Evolutionary conservation across 768 basidiomycete species (phyloP).

Genomic region (Lepiota venenata): DNA sequence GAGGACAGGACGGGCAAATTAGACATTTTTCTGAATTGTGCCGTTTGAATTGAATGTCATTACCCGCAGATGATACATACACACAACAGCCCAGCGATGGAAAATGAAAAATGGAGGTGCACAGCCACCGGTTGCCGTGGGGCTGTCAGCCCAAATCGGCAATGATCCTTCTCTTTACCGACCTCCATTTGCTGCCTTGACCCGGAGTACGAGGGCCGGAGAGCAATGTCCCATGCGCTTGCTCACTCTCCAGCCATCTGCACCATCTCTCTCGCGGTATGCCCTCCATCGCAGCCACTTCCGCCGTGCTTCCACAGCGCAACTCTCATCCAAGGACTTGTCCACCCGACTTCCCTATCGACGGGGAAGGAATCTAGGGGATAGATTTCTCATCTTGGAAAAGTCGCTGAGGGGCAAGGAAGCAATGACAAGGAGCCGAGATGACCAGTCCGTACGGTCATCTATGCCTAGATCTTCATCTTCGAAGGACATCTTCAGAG

Average conservation of each 20-base stretch:
- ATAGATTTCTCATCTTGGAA: constrained; percentile 4
- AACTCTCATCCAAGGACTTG: neutral
- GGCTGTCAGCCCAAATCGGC: neutral
- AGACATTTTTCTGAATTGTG: no score
- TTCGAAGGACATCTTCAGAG: constrained; percentile 35
- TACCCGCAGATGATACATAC: no score
- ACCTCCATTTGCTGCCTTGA: no score
- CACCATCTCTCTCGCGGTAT: neutral
- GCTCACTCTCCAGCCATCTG: neutral
- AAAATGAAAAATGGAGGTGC: neutral
- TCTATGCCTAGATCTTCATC: neutral
- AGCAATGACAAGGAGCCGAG: constrained; percentile 1
- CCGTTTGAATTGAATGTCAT: no score
- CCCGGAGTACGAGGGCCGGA: neutral
- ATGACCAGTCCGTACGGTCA: neutral
- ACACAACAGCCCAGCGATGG: no score
- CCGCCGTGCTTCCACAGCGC: no score
- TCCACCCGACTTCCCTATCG: neutral
- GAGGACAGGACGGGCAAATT: no score
- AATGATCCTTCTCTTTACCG: neutral
- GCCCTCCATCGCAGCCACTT: neutral
- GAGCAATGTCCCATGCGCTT: neutral
- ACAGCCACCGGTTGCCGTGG: constrained; percentile 1
- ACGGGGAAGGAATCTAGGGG: constrained; percentile 7
- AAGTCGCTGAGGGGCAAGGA: constrained; percentile 11